Percentiles rank a stretch among this genome's conserved stretches.
phyloP scores from a whole-genome alignment of 2,329 filamentous ascomycete species.

The Diaporthe destruens region DNA sequence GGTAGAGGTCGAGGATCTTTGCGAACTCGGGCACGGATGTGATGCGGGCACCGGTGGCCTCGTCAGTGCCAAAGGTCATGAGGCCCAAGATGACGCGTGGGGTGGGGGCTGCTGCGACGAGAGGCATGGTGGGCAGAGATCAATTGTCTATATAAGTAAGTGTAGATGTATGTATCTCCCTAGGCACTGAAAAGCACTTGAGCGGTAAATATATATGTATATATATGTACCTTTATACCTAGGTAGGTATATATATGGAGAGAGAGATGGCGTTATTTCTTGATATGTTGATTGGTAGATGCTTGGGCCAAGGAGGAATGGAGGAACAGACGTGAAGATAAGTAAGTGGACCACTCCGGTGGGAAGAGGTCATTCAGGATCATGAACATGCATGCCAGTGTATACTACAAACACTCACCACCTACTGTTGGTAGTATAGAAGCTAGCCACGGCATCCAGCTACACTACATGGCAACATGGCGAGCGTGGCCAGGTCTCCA shows the following conservation, averaged over 20 bases:
- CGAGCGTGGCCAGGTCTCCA: not conserved
- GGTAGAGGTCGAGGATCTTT: constrained; percentile 74
- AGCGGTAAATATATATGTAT: not conserved
- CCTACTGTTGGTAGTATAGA: too few species aligned
- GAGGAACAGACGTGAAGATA: not conserved
- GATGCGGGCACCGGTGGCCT: constrained; percentile 69
- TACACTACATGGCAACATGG: not conserved
- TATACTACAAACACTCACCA: not conserved
- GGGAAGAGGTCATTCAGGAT: not conserved
- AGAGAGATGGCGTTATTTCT: not conserved
- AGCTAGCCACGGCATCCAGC: not conserved
- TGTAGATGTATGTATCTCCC: not conserved
- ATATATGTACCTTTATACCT: not conserved
- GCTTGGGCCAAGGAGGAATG: not conserved
- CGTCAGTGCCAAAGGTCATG: constrained; percentile 78
- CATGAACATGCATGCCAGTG: not conserved
- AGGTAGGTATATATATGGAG: not conserved
- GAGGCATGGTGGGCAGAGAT: constrained; percentile 34
- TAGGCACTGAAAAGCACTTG: too few species aligned
- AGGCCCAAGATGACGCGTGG: constrained; percentile 75
- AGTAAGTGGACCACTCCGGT: not conserved
- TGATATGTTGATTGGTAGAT: too few species aligned
- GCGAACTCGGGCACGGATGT: constrained; percentile 71
- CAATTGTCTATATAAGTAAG: not conserved
- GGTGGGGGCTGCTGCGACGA: constrained; percentile 39